Evolutionary conservation across 352 stramenopile genomes (phyloP).

Genomic region (Globisporangium apiculatum): DNA sequence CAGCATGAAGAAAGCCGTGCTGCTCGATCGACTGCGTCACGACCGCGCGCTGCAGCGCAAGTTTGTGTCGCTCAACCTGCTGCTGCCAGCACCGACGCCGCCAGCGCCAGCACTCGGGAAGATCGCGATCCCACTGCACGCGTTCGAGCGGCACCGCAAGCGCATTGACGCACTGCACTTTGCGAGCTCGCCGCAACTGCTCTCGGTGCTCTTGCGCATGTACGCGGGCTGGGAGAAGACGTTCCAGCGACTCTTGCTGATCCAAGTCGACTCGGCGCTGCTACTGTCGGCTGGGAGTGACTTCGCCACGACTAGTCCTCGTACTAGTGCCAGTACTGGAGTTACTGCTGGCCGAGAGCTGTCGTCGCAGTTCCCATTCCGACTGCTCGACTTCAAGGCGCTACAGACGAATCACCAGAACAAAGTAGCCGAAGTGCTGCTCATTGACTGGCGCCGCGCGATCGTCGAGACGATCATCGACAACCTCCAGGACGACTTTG

Average conservation of each 20-base stretch:
- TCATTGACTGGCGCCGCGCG: conserved; percentile 84
- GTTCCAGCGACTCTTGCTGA: conserved; percentile 68
- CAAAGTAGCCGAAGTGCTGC: conserved; percentile 64
- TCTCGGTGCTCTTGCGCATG: conserved; percentile 81
- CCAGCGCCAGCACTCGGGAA: conserved; percentile 58
- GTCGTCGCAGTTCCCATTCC: conserved; percentile 68
- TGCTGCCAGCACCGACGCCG: conserved; percentile 20
- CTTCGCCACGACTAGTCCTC: not conserved
- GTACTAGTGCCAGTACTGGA: conserved; percentile 1
- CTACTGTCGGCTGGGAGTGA: not conserved
- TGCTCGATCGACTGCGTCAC: conserved; percentile 56
- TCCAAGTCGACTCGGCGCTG: conserved; percentile 39
- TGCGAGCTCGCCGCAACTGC: conserved; percentile 51
- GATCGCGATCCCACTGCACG: conserved; percentile 60
- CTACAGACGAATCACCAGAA: conserved; percentile 71
- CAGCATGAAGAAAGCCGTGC: conserved; percentile 90
- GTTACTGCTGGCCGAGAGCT: conserved; percentile 20
- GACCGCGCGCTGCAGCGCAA: conserved; percentile 53
- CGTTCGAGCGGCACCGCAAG: conserved; percentile 54
- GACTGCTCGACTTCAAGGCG: conserved; percentile 78
- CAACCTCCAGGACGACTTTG: conserved; percentile 90
- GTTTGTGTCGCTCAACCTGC: conserved; percentile 66
- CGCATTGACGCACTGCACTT: conserved; percentile 39
- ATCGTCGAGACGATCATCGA: conserved; percentile 92
- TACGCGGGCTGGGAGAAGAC: conserved; percentile 88